phyloP scores from a whole-genome alignment of 352 stramenopile genomes.

The Globisporangium canariense region DNA sequence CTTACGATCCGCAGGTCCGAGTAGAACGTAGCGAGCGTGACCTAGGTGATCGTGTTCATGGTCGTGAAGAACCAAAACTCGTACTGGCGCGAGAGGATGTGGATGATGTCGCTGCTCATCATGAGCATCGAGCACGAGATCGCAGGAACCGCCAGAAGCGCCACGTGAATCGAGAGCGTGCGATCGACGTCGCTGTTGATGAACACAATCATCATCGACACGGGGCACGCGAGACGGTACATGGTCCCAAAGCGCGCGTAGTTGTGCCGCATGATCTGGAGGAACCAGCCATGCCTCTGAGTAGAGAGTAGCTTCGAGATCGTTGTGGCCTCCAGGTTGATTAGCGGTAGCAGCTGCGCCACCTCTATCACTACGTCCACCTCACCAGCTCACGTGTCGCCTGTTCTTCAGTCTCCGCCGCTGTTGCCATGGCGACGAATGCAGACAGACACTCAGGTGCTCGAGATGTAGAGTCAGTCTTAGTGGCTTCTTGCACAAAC shows the following conservation, averaged over 20 bases:
- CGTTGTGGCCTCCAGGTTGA: constrained; percentile 4
- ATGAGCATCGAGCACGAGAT: constrained; percentile 8
- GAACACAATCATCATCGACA: constrained; percentile 9
- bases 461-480: too few relatives aligned
- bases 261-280: constrained; percentile 8
- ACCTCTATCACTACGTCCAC: constrained; percentile 13
- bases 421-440: too few relatives aligned
- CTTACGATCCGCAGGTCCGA: constrained; percentile 10
- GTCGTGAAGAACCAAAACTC: constrained; percentile 21
- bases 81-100: constrained; percentile 5
- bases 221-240: constrained; percentile 7
- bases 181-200: background rate
- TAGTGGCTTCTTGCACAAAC: too few relatives aligned
- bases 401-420: background rate
- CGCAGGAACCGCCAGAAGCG: background rate
- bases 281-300: background rate
- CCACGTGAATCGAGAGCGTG: background rate
- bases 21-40: constrained; percentile 10
- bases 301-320: background rate
- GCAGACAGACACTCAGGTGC: too few relatives aligned
- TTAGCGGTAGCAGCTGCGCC: constrained; percentile 2
- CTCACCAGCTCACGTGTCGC: background rate
- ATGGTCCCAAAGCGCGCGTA: constrained; percentile 7
- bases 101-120: constrained; percentile 9
- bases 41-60: constrained; percentile 16